A percentile compares a stretch with the other conserved stretches of the same genome.
Conservation (phyloP, 148 eudicot genomes). For the Arctostaphylos glauca region DNA sequence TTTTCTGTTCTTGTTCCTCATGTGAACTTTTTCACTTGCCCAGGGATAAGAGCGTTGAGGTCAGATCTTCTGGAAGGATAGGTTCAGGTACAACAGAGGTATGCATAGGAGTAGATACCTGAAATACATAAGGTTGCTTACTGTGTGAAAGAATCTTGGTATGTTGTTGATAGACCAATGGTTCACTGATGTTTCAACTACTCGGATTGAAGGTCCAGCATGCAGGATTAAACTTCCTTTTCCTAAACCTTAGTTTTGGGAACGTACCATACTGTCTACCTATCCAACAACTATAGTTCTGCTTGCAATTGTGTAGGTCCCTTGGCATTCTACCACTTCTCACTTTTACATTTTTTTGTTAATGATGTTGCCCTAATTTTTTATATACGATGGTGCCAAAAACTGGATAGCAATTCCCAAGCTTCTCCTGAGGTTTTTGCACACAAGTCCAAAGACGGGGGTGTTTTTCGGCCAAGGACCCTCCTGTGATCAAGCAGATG, state of each 20-base stretch:
- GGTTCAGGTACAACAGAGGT: conserved; percentile 70
- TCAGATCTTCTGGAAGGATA: conserved; percentile 63
- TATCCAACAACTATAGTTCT: background rate
- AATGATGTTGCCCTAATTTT: background rate
- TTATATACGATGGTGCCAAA: too few relatives aligned
- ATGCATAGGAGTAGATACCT: conserved; percentile 11
- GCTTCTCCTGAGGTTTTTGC: too few relatives aligned
- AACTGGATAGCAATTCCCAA: too few relatives aligned
- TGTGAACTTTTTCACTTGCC: conserved; percentile 9
- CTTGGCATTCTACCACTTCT: background rate
- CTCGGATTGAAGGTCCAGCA: background rate
- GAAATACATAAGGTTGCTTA: background rate
- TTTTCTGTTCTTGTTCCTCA: background rate
- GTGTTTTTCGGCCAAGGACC: too few relatives aligned
- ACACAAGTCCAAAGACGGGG: too few relatives aligned
- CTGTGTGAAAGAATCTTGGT: background rate
- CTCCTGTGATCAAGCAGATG: too few relatives aligned
- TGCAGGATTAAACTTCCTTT: background rate
- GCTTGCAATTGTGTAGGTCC: background rate
- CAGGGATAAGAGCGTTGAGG: conserved; percentile 57
- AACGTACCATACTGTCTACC: background rate
- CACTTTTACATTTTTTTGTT: background rate
- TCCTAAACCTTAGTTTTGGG: background rate
- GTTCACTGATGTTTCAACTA: background rate
- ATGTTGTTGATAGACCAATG: background rate